These are phyloP conservation scores for Panicum virgatum DNA, from an alignment of 202 grass and related monocot species.

Conservation along the genomic window DNA sequence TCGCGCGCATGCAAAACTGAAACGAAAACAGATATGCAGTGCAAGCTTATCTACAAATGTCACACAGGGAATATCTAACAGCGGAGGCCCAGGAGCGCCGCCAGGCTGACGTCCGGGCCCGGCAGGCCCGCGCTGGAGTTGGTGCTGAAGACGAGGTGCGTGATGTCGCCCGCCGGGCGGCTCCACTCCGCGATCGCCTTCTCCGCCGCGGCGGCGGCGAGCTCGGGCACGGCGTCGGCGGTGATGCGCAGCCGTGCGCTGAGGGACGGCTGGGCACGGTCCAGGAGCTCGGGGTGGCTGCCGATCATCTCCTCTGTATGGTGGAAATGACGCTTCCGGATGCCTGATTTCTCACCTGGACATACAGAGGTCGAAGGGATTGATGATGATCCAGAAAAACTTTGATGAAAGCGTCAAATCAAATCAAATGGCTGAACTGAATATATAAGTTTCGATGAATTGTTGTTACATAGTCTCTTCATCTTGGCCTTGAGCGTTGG, in stretches of 20 bases:
- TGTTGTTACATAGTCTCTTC: conserved; percentile 23
- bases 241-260: neutral
- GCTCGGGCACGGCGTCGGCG: neutral
- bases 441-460: too few relatives aligned
- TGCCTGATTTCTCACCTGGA: neutral
- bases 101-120: conserved; percentile 42
- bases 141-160: neutral
- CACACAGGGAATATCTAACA: too few relatives aligned
- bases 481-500: conserved; percentile 35
- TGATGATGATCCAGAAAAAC: too few relatives aligned
- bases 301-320: neutral
- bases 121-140: conserved; percentile 3
- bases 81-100: conserved; percentile 41
- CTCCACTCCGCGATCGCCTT: neutral
- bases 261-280: neutral
- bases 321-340: neutral
- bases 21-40: too few relatives aligned
- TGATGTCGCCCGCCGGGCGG: neutral
- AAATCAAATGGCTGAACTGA: too few relatives aligned
- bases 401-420: too few relatives aligned
- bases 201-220: neutral
- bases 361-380: too few relatives aligned
- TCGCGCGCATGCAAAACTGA: neutral
- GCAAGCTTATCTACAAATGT: too few relatives aligned
- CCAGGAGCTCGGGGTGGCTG: neutral